Percentiles rank a stretch among this genome's conserved stretches.
These are phyloP conservation scores for Fusarium marasasianum DNA, from an alignment of 2,329 filamentous ascomycete genomes.

Conservation along the genomic window DNA sequence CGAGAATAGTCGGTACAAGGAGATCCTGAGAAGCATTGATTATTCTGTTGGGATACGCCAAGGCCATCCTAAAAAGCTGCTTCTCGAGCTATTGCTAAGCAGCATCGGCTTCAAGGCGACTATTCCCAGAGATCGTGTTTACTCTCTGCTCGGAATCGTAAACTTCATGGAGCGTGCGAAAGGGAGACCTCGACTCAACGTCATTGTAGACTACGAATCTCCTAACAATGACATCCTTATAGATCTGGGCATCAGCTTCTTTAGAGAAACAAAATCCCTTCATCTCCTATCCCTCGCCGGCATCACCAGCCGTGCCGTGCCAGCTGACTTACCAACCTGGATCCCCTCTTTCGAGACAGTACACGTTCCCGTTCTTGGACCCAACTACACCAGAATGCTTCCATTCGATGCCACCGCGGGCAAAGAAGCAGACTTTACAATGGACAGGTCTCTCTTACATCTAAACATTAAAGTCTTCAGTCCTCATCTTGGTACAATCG, in stretches of 20 bases:
- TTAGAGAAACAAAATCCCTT: conserved; percentile 27
- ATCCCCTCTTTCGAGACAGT: conserved; percentile 36
- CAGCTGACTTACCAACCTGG: conserved; percentile 28
- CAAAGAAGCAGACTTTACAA: neutral
- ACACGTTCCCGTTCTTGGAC: conserved; percentile 23
- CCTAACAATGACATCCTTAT: conserved; percentile 27
- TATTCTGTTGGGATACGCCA: neutral
- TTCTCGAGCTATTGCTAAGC: conserved; percentile 13
- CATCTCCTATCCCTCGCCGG: conserved; percentile 36
- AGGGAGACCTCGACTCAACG: conserved; percentile 7
- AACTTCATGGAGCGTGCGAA: conserved; percentile 29
- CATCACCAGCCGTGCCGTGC: conserved; percentile 14
- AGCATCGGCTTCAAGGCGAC: conserved; percentile 36
- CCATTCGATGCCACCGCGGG: neutral
- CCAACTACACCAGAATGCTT: neutral
- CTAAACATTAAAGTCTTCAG: neutral
- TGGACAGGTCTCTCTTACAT: neutral
- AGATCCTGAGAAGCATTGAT: neutral
- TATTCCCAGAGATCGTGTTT: conserved; percentile 34
- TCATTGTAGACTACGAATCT: conserved; percentile 33
- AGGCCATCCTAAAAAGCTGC: neutral
- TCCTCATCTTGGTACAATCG: neutral
- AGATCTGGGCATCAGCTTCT: conserved; percentile 16
- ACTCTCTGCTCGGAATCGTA: conserved; percentile 38
- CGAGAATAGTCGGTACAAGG: neutral